A percentile compares a stretch with the other conserved stretches of the same genome.
phyloP scores from a whole-genome alignment of 176 grass and related monocot genomes.

The maize (Zea mays) region DNA sequence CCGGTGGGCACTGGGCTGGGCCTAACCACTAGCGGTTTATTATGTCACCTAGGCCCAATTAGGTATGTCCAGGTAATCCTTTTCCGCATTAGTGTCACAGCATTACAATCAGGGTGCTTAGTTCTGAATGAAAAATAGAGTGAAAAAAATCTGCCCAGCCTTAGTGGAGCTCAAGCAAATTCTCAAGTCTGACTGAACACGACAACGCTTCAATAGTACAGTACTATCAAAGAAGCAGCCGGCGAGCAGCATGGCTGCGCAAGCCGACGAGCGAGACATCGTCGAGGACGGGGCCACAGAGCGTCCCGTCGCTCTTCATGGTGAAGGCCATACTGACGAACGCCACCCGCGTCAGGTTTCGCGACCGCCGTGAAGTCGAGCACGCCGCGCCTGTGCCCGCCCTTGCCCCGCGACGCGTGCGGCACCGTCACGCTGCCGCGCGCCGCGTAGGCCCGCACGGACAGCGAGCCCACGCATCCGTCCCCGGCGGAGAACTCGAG shows the following conservation, averaged over 20 bases:
- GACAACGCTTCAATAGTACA: too few species aligned
- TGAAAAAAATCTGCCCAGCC: too few species aligned
- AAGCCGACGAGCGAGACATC: conserved; percentile 41
- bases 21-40: neutral
- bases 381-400: conserved; percentile 41
- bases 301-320: conserved; percentile 52
- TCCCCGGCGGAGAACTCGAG: conserved; percentile 61
- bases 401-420: conserved; percentile 45
- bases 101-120: too few species aligned
- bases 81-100: too few species aligned
- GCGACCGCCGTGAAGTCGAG: conserved; percentile 52
- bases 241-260: neutral
- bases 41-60: neutral
- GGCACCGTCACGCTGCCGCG: conserved; percentile 38
- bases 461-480: conserved; percentile 48
- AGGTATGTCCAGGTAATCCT: neutral
- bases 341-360: conserved; percentile 43
- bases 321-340: conserved; percentile 51
- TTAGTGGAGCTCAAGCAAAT: too few species aligned
- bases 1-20: neutral
- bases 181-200: too few species aligned
- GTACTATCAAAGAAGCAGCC: conserved; percentile 17
- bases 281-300: conserved; percentile 65
- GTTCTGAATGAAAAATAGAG: too few species aligned
- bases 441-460: conserved; percentile 46